Conservation (phyloP, 495 filamentous ascomycete species). For the Penicillium longicatenatum region DNA sequence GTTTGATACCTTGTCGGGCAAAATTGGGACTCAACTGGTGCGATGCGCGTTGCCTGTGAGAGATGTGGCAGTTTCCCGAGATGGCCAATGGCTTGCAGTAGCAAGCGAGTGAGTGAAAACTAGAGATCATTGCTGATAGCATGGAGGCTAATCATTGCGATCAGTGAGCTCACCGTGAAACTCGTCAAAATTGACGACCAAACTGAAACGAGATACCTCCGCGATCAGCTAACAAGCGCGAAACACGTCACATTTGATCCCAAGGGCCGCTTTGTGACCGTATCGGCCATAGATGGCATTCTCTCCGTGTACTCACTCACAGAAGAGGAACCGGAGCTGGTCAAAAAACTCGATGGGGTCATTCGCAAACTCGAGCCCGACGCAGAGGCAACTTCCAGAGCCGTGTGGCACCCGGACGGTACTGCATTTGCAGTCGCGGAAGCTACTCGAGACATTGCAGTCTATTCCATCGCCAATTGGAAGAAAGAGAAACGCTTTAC, state of each 20-base stretch:
- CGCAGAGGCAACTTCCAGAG: conserved; percentile 71
- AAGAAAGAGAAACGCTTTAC: conserved; percentile 76
- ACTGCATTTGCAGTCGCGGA: conserved; percentile 87
- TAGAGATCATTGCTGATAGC: not conserved
- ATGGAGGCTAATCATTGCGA: conserved; percentile 13
- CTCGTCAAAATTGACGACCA: conserved; percentile 81
- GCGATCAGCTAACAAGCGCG: conserved; percentile 77
- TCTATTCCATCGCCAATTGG: conserved; percentile 85
- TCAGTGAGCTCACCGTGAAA: conserved; percentile 81
- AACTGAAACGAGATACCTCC: conserved; percentile 69
- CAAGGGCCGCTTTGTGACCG: conserved; percentile 70
- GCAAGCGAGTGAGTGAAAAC: conserved; percentile 73
- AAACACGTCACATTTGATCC: conserved; percentile 92
- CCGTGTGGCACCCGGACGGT: conserved; percentile 93
- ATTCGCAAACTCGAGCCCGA: conserved; percentile 78
- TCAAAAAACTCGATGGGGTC: conserved; percentile 81
- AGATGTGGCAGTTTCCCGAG: conserved; percentile 80
- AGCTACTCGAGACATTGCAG: conserved; percentile 78
- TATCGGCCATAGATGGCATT: conserved; percentile 84
- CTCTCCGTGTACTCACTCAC: conserved; percentile 87
- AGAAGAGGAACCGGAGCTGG: conserved; percentile 76
- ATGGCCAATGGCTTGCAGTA: conserved; percentile 89
- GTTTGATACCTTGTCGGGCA: conserved; percentile 75
- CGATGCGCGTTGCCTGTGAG: conserved; percentile 81
- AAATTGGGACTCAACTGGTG: conserved; percentile 76